Conservation (phyloP, 805 yeast species). For the Candida coleopterorum region DNA sequence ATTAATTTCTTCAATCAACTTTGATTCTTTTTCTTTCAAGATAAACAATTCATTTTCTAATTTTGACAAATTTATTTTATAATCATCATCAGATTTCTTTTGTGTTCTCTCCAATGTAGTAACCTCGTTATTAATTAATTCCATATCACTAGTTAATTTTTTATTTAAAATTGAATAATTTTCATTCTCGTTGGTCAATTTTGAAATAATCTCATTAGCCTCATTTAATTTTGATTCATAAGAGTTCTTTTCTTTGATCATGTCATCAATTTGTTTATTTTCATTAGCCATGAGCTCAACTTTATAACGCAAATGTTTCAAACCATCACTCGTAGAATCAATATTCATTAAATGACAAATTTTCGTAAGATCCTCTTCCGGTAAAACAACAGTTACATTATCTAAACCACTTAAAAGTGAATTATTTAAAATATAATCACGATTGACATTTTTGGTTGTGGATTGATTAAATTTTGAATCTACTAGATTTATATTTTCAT, state of each 20-base stretch:
- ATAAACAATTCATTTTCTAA: conserved; percentile 2
- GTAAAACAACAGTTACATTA: not conserved
- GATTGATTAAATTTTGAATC: not conserved
- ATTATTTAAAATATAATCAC: not conserved
- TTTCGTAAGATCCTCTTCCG: conserved; percentile 1
- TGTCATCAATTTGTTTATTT: not conserved
- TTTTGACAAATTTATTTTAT: not conserved
- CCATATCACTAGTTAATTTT: not conserved
- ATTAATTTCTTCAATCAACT: not conserved
- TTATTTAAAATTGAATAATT: not conserved
- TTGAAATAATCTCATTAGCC: not conserved
- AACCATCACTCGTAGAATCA: conserved; percentile 1
- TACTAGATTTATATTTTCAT: conserved; percentile 1
- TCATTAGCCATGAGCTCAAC: not conserved
- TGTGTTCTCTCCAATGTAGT: not conserved
- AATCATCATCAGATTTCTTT: not conserved
- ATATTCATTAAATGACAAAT: not conserved
- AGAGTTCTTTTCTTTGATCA: not conserved
- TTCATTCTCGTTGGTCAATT: not conserved
- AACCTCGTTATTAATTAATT: not conserved
- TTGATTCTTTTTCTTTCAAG: conserved; percentile 1
- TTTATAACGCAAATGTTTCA: not conserved
- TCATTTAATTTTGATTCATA: not conserved
- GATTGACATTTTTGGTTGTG: not conserved
- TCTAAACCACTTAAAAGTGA: not conserved